Evolutionary conservation across 805 yeast species (phyloP), one percentile per base, ranked within the genome.

Genomic region (Teunomyces aglyptinius): DNA sequence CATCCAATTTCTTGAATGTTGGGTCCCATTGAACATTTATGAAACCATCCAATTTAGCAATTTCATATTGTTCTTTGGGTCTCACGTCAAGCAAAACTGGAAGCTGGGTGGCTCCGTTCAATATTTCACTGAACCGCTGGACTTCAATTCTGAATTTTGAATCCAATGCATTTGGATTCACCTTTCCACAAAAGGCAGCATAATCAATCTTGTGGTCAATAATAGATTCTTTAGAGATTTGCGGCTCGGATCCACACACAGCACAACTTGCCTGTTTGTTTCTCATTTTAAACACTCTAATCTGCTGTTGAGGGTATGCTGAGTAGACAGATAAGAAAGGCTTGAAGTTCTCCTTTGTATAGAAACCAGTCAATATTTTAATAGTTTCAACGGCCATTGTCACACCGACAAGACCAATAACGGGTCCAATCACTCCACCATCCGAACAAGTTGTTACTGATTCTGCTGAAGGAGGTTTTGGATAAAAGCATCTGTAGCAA

Each of bases 371-470:
- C 2, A 89, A 57, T 6, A 92, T 71, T 60, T 92, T 91, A 20
- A 95, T 75, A 0, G 96, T 76, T 58, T 94, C 99, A 16, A 86
- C 67, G 0, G 97, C 96, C 86, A 94, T 92, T 74, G 87, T 75
- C 0, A 82, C 73, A 7, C 99, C 99, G 60, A 92, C 81, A 1
- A 89, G 56, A 0, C 99, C 99, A 46, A 94, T 95, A n/a, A 91
- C 94, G 0, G 98, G 96, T 0, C 99, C 99, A 20, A 94, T 64
- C 0, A 92, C 95, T 4, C 97, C 97, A 2, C 96, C 96, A 64
- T 90, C 98, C 11, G 87, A 80, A 57, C 99, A 94, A 0, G 95
- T 78, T 0, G 89, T 79, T 1, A 91, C 89, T 1, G 86, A 74
- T 48, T 81, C 83, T 1, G 96, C 87, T 1, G 91, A 82, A 0